These are phyloP conservation scores for Mycena vitilis DNA, from an alignment of 768 basidiomycete species.

Conservation along the genomic window DNA sequence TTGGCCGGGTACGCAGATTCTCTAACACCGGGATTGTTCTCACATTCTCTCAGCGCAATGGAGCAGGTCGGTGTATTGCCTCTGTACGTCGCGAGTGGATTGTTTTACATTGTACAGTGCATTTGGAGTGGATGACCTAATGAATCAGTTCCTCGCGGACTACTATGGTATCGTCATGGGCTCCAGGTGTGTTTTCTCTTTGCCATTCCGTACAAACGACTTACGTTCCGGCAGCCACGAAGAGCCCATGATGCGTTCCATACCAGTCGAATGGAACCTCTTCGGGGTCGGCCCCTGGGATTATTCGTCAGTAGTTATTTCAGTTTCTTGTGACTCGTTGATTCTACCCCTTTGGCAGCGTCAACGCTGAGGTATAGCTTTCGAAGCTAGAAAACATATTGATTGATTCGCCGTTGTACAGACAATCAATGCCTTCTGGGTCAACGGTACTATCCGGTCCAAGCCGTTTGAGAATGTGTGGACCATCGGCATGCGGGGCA, in stretches of 20 bases:
- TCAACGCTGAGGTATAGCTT: constrained; percentile 17
- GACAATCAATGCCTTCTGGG: constrained; percentile 71
- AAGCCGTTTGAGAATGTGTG: constrained; percentile 71
- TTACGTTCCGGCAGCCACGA: constrained; percentile 59
- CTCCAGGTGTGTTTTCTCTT: not conserved
- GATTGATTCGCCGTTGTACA: not conserved
- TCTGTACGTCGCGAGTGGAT: not conserved
- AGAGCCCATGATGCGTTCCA: constrained; percentile 81
- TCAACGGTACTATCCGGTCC: constrained; percentile 67
- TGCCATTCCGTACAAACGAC: not conserved
- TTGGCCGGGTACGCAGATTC: constrained; percentile 65
- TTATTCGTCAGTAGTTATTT: constrained; percentile 40
- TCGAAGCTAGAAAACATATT: not conserved
- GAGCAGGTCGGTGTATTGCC: constrained; percentile 46
- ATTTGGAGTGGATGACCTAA: constrained; percentile 68
- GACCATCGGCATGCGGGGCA: constrained; percentile 79
- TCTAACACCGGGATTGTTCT: not conserved
- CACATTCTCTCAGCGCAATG: constrained; percentile 50
- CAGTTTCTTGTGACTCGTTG: not conserved
- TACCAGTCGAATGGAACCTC: constrained; percentile 71
- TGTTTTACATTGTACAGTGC: constrained; percentile 44
- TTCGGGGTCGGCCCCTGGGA: constrained; percentile 73
- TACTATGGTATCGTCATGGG: constrained; percentile 65
- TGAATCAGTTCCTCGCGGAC: constrained; percentile 73
- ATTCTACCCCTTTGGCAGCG: constrained; percentile 1